Evolutionary conservation across 2,329 filamentous ascomycete species (phyloP).

Genomic region (Ophiostoma perfectum): DNA sequence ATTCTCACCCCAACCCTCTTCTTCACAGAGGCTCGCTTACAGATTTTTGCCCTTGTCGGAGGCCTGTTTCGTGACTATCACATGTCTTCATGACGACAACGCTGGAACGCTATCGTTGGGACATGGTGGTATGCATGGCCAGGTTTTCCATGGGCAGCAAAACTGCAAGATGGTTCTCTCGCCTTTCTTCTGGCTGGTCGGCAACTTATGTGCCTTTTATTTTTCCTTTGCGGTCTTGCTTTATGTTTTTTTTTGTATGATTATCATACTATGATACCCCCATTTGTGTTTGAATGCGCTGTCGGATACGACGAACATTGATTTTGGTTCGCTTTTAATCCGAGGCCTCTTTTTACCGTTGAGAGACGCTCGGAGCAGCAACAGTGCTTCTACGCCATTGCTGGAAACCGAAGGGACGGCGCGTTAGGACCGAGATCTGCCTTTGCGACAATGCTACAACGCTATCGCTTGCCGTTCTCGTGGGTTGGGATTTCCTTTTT

Average conservation of each 20-base stretch:
- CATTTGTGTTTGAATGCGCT: slow-evolving; percentile 51
- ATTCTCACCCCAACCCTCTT: background rate
- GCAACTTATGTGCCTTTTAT: slow-evolving; percentile 19
- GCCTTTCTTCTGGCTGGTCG: slow-evolving; percentile 20
- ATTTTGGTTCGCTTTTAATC: slow-evolving; percentile 18
- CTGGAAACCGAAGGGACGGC: slow-evolving; percentile 34
- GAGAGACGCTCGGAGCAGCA: slow-evolving; percentile 42
- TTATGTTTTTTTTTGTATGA: slow-evolving; percentile 25
- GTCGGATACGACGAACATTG: slow-evolving; percentile 31
- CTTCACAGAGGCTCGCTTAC: background rate
- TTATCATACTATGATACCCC: slow-evolving; percentile 46
- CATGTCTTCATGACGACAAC: slow-evolving; percentile 32
- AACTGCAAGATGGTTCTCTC: background rate
- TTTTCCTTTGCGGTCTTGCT: slow-evolving; percentile 26
- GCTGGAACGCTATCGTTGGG: slow-evolving; percentile 38
- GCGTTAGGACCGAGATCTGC: slow-evolving; percentile 35
- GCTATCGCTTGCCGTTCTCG: slow-evolving; percentile 28
- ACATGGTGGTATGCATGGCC: background rate
- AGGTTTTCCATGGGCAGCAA: slow-evolving; percentile 1
- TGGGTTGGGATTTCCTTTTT: slow-evolving; percentile 22
- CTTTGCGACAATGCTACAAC: slow-evolving; percentile 28
- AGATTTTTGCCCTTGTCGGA: background rate
- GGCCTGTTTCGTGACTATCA: background rate
- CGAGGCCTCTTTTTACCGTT: background rate
- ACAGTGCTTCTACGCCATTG: slow-evolving; percentile 54